A percentile compares a stretch with the other conserved stretches of the same genome.
phyloP scores from a whole-genome alignment of 2,329 filamentous ascomycete species.

The Pyrenophora tritici-repentis region DNA sequence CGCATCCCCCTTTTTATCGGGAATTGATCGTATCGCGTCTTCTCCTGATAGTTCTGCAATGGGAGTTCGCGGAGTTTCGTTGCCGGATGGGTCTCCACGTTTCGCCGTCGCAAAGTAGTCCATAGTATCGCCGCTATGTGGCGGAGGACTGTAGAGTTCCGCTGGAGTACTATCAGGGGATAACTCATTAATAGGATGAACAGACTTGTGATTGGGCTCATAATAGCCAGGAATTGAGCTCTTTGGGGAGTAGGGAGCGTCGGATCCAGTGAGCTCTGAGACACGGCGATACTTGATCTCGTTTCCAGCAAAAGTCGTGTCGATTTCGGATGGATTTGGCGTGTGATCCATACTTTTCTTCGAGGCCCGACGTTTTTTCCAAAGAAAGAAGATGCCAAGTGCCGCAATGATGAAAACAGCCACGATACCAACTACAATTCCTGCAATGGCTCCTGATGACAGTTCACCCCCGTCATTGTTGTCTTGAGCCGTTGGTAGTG shows the following conservation, averaged over 20 bases:
- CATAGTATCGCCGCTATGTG: slow-evolving; percentile 12
- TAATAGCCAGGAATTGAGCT: slow-evolving; percentile 35
- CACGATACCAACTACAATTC: slow-evolving; percentile 43
- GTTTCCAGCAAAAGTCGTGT: slow-evolving; percentile 7
- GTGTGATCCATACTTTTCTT: slow-evolving; percentile 16
- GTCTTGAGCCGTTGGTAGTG: background rate
- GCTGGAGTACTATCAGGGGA: slow-evolving; percentile 39
- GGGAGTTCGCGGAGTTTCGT: slow-evolving; percentile 31
- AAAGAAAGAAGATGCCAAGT: slow-evolving; percentile 36
- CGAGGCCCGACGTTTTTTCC: slow-evolving; percentile 25
- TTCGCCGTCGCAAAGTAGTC: slow-evolving; percentile 39
- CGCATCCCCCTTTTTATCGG: slow-evolving; percentile 20
- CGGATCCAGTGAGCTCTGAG: slow-evolving; percentile 43
- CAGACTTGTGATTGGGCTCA: slow-evolving; percentile 27
- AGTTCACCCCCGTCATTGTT: slow-evolving; percentile 20
- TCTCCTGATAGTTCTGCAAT: slow-evolving; percentile 42
- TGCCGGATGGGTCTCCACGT: slow-evolving; percentile 32
- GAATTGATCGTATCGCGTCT: slow-evolving; percentile 25
- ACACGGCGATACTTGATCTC: slow-evolving; percentile 40
- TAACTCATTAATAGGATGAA: slow-evolving; percentile 43
- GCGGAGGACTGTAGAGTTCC: slow-evolving; percentile 42
- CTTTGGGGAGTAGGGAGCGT: slow-evolving; percentile 33
- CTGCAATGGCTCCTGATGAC: slow-evolving; percentile 38
- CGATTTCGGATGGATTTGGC: slow-evolving; percentile 24
- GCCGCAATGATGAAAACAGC: slow-evolving; percentile 29